Evolutionary conservation across 2,329 filamentous ascomycete species (phyloP).

Genomic region (Cadophora gregata): DNA sequence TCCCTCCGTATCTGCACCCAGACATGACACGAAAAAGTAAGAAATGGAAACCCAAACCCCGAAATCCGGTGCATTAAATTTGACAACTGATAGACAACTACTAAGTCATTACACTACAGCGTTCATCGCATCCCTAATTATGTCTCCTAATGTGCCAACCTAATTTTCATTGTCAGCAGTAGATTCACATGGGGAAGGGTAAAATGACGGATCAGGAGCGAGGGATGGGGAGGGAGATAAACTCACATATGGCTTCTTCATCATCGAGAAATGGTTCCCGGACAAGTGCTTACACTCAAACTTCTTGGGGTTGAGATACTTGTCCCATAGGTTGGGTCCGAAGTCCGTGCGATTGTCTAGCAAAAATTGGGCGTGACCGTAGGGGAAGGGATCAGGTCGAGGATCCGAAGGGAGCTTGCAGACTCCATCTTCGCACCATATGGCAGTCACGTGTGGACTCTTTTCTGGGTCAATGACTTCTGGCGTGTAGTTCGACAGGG

Average conservation of each 20-base stretch:
- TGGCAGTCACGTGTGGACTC: conserved; percentile 66
- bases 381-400: conserved; percentile 64
- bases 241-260: conserved; percentile 64
- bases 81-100: background rate
- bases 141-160: conserved; percentile 17
- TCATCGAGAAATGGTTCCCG: conserved; percentile 79
- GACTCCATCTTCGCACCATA: conserved; percentile 78
- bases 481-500: conserved; percentile 72
- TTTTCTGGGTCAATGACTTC: conserved; percentile 63
- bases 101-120: conserved; percentile 9
- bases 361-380: conserved; percentile 69
- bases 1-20: background rate
- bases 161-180: conserved; percentile 15
- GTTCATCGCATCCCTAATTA: conserved; percentile 16
- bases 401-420: conserved; percentile 71
- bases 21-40: background rate
- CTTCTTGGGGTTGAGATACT: conserved; percentile 65
- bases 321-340: conserved; percentile 71
- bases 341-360: conserved; percentile 78
- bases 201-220: background rate
- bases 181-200: background rate
- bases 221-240: background rate
- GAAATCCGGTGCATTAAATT: background rate
- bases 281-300: conserved; percentile 71
- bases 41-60: background rate